Base-by-base conservation (phyloP, 768 basidiomycete genomes). In the Clitopilus passeckerianus region DNA sequence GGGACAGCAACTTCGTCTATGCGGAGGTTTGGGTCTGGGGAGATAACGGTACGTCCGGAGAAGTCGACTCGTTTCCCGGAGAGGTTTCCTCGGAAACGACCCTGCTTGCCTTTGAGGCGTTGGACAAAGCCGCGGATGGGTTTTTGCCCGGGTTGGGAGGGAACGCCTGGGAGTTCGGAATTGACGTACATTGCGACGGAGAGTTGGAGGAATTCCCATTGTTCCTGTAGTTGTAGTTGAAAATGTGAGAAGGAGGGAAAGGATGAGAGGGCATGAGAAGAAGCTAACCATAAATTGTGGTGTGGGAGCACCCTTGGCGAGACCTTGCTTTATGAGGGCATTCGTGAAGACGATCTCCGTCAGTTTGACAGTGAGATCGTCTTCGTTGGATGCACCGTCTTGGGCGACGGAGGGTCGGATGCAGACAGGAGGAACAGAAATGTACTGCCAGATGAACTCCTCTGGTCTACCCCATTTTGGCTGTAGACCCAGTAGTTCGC, bases 1-100 rank as follows among this genome's bases (percentile, higher is more conserved):
- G 97, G 97, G 0, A 99, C 91, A 16, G 97, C 97, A 9, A 99
- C 95, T 76, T 99, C 96, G 71, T 99, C 97, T 68, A 99, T 97
- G 55, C 93, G 88, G 63, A 99, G 76, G 69, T 98, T 99, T n/a
- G 97, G 97, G 72, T 99, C 97, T 0, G 97, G 97, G 1, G 95
- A 96, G 68, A 99, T 99, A 72, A 99, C 97, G 6, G 97, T 99
- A 66, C 97, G 90, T 5, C 87, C 96, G 0, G 95, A 98, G 70
- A 98, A 98, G 71, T 99, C 97, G 63, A 99, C 97, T 72, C 97
- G 94, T 73, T 99, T 99, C 62, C 97, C 97, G 0, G 95, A 98
- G 7, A 99, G 80, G 70, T 99, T 99, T 20, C 97, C 97, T 70
- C 97, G 84, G 75, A 99, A 98, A 53, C 97, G 95, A 66, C 97